A percentile compares a stretch with the other conserved stretches of the same genome.
phyloP scores from a whole-genome alignment of 2,329 filamentous ascomycete genomes.

The Cladosporium sp. region DNA sequence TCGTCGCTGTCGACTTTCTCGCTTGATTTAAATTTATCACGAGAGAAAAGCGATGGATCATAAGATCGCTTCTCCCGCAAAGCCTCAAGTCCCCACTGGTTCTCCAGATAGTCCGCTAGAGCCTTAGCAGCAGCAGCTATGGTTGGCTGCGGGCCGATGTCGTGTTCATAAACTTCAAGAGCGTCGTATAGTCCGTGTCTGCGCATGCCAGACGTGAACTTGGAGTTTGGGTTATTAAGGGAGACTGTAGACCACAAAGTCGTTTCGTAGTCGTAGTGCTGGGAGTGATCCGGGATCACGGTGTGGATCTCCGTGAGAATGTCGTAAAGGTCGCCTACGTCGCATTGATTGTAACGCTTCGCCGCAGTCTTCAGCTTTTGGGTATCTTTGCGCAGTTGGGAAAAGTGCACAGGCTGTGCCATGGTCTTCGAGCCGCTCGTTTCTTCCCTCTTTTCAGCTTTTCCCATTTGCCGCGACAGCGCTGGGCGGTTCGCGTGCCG shows the following conservation, averaged over 20 bases:
- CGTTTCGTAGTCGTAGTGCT: constrained; percentile 28
- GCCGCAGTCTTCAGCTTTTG: constrained; percentile 18
- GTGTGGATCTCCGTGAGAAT: constrained; percentile 34
- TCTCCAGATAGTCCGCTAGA: constrained; percentile 20
- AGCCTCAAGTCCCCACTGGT: constrained; percentile 5
- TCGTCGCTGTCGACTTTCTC: constrained; percentile 5
- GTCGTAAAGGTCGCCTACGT: constrained; percentile 39
- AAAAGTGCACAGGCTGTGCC: not conserved
- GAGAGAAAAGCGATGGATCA: not conserved
- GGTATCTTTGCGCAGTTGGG: not conserved
- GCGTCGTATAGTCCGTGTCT: constrained; percentile 27
- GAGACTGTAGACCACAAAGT: constrained; percentile 34
- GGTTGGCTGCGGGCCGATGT: not conserved
- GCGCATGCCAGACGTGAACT: constrained; percentile 24
- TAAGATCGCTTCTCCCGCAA: constrained; percentile 1
- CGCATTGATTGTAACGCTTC: constrained; percentile 31
- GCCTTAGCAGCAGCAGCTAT: constrained; percentile 7
- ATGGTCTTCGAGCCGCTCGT: not conserved
- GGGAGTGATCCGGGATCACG: constrained; percentile 18
- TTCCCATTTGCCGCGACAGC: constrained; percentile 67
- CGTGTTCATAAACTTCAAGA: not conserved
- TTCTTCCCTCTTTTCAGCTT: constrained; percentile 32
- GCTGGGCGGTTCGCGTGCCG: constrained; percentile 58
- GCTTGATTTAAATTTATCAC: constrained; percentile 1
- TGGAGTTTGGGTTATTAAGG: constrained; percentile 23